Base-by-base conservation (phyloP, 495 filamentous ascomycete genomes). In the Lepraria neglecta region DNA sequence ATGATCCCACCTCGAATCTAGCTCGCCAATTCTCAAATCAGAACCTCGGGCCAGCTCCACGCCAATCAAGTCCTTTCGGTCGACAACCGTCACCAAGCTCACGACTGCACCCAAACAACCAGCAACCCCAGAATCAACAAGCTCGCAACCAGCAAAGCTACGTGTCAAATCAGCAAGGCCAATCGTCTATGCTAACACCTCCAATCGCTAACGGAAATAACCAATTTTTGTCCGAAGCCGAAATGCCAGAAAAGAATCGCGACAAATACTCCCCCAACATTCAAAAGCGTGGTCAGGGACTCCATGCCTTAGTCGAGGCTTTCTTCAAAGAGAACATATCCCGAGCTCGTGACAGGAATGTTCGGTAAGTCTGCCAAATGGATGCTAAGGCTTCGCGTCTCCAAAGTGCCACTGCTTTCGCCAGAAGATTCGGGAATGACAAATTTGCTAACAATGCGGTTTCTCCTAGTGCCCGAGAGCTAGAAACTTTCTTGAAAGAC, bases 321-420 rank as follows among this genome's bases (percentile, higher is more conserved):
- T 97, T 97, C 78, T 97, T 97, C 82, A 88, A 92, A 76, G 90
- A 97, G 73, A 95, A 91, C 70, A 94, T 97, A 30, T 88, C 91
- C 75, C 84, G 90, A 59, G 92, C 92, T 50, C 83, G 89, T 55
- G 91, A 96, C 72, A 85, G 92, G 59, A 97, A 97, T 72, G 81
- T 90, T 74, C 86, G 91, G 91, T 92, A 73, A 70, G 82, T 75
- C 50, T 14, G 4, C 40, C 19, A 42, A 24, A 19, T 40, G 38
- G n/a, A n/a, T 15, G 52, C 11, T 27, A 11, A 10, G 38, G 31
- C 30, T 28, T 3, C 15, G 15, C 15, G 14, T 15, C 12, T 27
- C n/a, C 33, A 31, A 45, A 10, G 15, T 19, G 30, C 21, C 15
- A 35, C 48, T 33, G 3, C 2, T 15, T 12, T n/a, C 17, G n/a